These are phyloP conservation scores for Candida dendrica DNA, from an alignment of 805 yeast genomes.

Conservation along the genomic window DNA sequence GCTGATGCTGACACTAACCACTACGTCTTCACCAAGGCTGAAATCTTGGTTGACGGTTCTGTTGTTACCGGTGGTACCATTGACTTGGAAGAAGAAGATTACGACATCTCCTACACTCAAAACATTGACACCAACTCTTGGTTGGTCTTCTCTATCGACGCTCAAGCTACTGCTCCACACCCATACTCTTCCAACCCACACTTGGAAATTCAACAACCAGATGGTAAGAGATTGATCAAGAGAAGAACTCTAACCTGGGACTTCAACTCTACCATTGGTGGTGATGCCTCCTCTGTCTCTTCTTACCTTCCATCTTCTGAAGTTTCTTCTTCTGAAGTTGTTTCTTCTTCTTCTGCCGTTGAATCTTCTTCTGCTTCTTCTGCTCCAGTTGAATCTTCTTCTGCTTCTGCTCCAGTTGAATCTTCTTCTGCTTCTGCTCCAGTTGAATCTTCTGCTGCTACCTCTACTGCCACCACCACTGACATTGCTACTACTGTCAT, in stretches of 20 bases:
- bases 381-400: background rate
- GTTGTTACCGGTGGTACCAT: conserved; percentile 4
- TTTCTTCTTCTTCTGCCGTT: background rate
- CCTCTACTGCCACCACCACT: conserved; percentile 15
- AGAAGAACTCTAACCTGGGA: background rate
- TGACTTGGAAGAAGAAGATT: conserved; percentile 6
- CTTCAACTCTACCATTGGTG: background rate
- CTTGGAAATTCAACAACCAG: conserved; percentile 1
- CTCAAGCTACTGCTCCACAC: background rate
- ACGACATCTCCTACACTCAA: conserved; percentile 9
- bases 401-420: background rate
- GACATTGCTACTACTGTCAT: conserved; percentile 19
- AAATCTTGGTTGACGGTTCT: conserved; percentile 9
- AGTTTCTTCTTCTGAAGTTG: background rate
- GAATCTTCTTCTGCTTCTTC: background rate
- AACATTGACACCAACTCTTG: conserved; percentile 2
- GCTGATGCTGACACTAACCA: conserved; percentile 12
- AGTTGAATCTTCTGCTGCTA: conserved; percentile 11
- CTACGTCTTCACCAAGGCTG: conserved; percentile 13
- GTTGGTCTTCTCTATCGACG: background rate
- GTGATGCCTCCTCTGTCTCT: background rate
- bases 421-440: conserved; percentile 4
- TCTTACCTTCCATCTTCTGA: background rate
- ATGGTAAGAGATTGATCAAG: conserved; percentile 1
- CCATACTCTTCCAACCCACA: background rate